phyloP scores from a whole-genome alignment of 306 rosid species.

The Alnus rubra region DNA sequence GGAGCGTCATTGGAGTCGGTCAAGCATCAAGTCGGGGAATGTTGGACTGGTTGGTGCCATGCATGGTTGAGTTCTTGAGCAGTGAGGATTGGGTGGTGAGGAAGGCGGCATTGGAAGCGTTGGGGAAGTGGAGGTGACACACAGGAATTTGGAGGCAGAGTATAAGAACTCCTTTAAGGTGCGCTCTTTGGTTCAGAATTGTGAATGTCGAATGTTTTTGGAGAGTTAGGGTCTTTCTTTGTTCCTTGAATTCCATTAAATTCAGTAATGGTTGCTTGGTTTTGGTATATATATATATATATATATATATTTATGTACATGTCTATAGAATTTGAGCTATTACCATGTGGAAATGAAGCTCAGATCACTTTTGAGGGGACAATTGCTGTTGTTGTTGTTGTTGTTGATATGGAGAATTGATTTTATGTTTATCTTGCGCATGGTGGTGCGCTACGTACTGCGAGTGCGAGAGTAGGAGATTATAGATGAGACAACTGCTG shows the following conservation, averaged over 20 bases:
- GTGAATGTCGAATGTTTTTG: background rate
- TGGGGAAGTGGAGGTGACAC: constrained; percentile 69
- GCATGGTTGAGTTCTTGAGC: constrained; percentile 62
- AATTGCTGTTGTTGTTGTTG: background rate
- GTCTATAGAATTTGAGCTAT: too few relatives aligned
- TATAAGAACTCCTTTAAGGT: constrained; percentile 92
- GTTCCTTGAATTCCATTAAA: background rate
- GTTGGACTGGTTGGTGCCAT: constrained; percentile 84
- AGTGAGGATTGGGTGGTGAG: constrained; percentile 91
- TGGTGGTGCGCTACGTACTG: background rate
- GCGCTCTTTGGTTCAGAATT: background rate
- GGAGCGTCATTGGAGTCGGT: constrained; percentile 68
- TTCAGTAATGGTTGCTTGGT: background rate
- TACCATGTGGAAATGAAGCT: background rate
- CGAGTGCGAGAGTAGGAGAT: background rate
- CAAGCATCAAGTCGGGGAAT: constrained; percentile 63
- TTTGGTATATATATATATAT: too few relatives aligned
- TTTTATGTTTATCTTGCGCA: background rate
- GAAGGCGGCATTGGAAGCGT: constrained; percentile 63
- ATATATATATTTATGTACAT: too few relatives aligned
- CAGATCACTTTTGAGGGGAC: background rate
- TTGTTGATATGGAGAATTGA: background rate
- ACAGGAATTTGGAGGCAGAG: constrained; percentile 50
- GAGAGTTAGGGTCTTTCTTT: background rate
- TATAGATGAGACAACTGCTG: background rate